Evolutionary conservation across 1,284 basidiomycete genomes (phyloP), one percentile per base, ranked within the genome.

Genomic region (Ustilago trichophora): DNA sequence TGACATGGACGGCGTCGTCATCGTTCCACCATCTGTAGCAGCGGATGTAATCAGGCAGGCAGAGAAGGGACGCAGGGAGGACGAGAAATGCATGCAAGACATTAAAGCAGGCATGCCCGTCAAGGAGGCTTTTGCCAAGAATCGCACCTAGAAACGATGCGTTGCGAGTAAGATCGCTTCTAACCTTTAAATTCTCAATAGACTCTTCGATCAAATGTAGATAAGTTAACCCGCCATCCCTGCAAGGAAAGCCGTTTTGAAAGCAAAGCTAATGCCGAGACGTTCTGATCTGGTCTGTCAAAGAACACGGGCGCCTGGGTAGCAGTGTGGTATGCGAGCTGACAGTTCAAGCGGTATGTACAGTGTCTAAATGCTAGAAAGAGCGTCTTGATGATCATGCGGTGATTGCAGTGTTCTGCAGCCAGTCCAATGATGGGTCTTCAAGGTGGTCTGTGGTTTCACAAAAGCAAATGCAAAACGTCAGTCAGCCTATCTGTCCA

Each of bases 1-100:
- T 13, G 94, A 98, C 78, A 85, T 89, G 52, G 91, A 97, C 78
- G 94, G 94, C 0, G 92, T 95, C 0, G 91, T 97, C 2, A 90
- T 89, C 72, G 87, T 96, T 15, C 89, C 91, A 1, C 83, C 81
- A 21, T 83, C 82, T 3, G 71, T 89, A 50, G 84, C 87, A 11
- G 83, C 84, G 15, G 81, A 87, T 63, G 91, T 92, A 3, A 73
- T 88, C 8, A 85, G 87, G 42, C 66, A 88, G 24, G 91, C 90
- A 15, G 72, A 77, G 16, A 86, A 86, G 71, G 89, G 87, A 9
- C 84, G 86, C 59, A 85, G 86, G 46, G 84, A 90, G 7, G 93
- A 97, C 81, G 88, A 84, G 19, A 85, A 83, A 65, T 92, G 91
- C 62, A 86, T 91, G 85, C 83, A 83, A 45, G 93, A 94, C 75